phyloP scores from a whole-genome alignment of 768 basidiomycete species.

The Glaciozyma martinii region DNA sequence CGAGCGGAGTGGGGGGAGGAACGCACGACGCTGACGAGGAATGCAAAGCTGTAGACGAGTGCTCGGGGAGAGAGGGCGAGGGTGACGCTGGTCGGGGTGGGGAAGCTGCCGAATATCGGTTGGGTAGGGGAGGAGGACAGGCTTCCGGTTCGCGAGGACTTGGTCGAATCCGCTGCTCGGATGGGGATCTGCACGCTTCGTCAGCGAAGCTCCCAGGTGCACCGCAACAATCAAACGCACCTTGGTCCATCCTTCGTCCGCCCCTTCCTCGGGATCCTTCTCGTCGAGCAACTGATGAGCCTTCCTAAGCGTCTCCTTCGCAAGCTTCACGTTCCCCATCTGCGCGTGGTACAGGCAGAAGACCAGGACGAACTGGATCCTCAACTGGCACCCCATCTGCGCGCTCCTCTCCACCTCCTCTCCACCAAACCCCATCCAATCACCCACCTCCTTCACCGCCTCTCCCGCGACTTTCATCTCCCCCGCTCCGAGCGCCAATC shows the following conservation, averaged over 20 bases:
- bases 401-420: background rate
- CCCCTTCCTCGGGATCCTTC: background rate
- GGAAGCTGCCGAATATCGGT: background rate
- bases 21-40: constrained; percentile 1
- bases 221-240: background rate
- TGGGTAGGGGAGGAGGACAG: background rate
- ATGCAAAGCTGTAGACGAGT: constrained; percentile 3
- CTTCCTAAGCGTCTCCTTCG: constrained; percentile 7
- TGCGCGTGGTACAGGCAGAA: background rate
- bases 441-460: background rate
- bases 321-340: background rate
- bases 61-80: background rate
- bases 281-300: constrained; percentile 3
- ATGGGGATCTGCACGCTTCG: background rate
- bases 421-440: background rate
- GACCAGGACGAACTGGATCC: background rate
- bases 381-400: background rate
- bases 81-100: constrained; percentile 1
- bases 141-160: background rate
- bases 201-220: background rate
- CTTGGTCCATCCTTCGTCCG: background rate
- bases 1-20: background rate
- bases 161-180: background rate
- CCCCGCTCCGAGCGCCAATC: background rate
- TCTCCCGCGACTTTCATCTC: background rate